Evolutionary conservation across 108 stramenopile species (phyloP).

Genomic region (Cyclotella sp.): DNA sequence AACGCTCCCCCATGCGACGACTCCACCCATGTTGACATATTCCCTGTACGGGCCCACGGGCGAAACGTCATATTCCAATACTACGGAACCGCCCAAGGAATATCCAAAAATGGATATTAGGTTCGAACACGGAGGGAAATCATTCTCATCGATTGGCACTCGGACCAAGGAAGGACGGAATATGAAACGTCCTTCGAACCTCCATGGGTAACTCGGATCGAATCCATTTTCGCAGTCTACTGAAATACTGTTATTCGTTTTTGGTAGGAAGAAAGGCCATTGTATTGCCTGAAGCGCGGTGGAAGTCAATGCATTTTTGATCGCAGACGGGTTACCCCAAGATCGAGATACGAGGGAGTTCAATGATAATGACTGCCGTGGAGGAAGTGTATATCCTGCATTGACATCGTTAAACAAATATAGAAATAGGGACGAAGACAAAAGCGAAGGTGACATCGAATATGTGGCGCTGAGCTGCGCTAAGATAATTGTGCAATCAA

Average conservation of each 20-base stretch:
- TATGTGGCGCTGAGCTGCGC: too few relatives aligned
- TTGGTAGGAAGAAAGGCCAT: not conserved
- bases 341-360: too few relatives aligned
- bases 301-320: not conserved
- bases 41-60: constrained; percentile 70
- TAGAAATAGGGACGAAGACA: too few relatives aligned
- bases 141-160: not conserved
- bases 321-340: too few relatives aligned
- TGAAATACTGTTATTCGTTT: not conserved
- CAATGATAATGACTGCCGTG: too few relatives aligned
- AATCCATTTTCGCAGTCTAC: constrained; percentile 36
- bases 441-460: too few relatives aligned
- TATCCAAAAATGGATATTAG: constrained; percentile 59
- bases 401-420: too few relatives aligned
- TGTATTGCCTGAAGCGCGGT: not conserved
- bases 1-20: constrained; percentile 39
- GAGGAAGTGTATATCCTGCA: too few relatives aligned
- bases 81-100: constrained; percentile 57
- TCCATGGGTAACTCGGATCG: constrained; percentile 55
- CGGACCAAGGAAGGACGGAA: constrained; percentile 61
- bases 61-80: constrained; percentile 62
- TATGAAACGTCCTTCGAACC: constrained; percentile 60
- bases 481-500: too few relatives aligned
- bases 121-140: constrained; percentile 24
- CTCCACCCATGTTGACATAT: constrained; percentile 58